Base-by-base conservation (phyloP, 2,329 filamentous ascomycete genomes). In the Acrocalymma vagum region DNA sequence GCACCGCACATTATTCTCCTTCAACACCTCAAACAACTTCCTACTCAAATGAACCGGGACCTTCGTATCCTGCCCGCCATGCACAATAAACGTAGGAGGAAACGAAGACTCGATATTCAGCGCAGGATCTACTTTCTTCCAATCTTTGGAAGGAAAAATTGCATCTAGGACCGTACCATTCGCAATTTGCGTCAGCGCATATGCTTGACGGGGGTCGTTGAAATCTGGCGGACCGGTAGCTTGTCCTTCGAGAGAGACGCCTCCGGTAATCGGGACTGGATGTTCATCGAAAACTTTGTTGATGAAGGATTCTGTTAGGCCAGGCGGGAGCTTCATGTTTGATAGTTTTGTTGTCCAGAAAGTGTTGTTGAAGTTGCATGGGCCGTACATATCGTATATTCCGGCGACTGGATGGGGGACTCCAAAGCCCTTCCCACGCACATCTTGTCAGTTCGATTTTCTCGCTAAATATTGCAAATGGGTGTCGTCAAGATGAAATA, bases 161-260 rank as follows among this genome's bases (percentile, higher is more conserved):
- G 44, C 27, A 6, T 45, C 26, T 8, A 55, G 14, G 1, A 53
- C 39, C 9, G 29, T 34, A 8, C 49, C 52, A 10, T 41, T 42
- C 1, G 49, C 42, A 24, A 53, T 46, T 3, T 38, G 26, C 9
- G 49, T 42, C 44, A 55, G 40, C 5, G 49, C 46, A 29, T 38
- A 55, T 13, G 27, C 37, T 8, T 51, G 43, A 7, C 52, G 38
- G 13, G 41, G 24, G 5, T 41, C 33, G 3, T 35, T 25, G 4
- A 35, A 28, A 10, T 42, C 39, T n/a, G 42, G 23, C 6, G 28
- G 25, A 7, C 31, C 31, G 15, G 22, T 7, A 23, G 49, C 29
- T 25, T 55, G 52, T 10, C 52, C 52, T 36, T 55, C 52, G 4
- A 55, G 41, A 8, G 49, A 53, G 13, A 47, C 32, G 22, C 52